Evolutionary conservation across 2,329 filamentous ascomycete genomes (phyloP).

Genomic region (Dothidotthia symphoricarpi): DNA sequence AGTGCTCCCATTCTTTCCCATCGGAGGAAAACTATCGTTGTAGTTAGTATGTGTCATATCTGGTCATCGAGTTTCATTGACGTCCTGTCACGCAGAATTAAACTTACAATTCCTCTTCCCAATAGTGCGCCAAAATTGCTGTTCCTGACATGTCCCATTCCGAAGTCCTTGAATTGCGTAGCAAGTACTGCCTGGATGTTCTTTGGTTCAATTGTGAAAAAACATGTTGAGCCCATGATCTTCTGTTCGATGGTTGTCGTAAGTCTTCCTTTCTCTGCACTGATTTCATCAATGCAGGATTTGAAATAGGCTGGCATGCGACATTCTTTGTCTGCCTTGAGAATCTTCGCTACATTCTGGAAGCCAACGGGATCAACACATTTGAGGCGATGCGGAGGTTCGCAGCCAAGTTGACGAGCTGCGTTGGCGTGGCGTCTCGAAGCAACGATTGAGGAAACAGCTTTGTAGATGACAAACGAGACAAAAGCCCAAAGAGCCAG

Average conservation of each 20-base stretch:
- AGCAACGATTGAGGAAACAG: slow-evolving; percentile 24
- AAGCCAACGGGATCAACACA: slow-evolving; percentile 53
- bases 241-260: slow-evolving; percentile 30
- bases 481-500: slow-evolving; percentile 29
- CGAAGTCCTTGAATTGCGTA: slow-evolving; percentile 49
- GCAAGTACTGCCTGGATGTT: slow-evolving; percentile 49
- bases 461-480: slow-evolving; percentile 34
- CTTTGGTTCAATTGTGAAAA: slow-evolving; percentile 45
- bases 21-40: slow-evolving; percentile 30
- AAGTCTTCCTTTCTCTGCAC: slow-evolving; percentile 14
- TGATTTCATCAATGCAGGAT: slow-evolving; percentile 18
- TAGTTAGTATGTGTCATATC: slow-evolving; percentile 1
- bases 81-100: not conserved
- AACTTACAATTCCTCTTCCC: slow-evolving; percentile 41
- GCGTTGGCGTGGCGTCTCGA: slow-evolving; percentile 35
- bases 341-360: slow-evolving; percentile 45
- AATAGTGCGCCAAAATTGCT: slow-evolving; percentile 42
- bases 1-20: slow-evolving; percentile 33
- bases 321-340: slow-evolving; percentile 40
- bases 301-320: slow-evolving; percentile 33
- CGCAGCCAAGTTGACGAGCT: slow-evolving; percentile 45
- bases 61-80: not conserved
- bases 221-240: slow-evolving; percentile 11
- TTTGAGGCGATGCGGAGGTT: slow-evolving; percentile 40
- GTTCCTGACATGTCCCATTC: slow-evolving; percentile 38